Conservation (phyloP, 257 asterid genomes). For the Scutellaria baicalensis region DNA sequence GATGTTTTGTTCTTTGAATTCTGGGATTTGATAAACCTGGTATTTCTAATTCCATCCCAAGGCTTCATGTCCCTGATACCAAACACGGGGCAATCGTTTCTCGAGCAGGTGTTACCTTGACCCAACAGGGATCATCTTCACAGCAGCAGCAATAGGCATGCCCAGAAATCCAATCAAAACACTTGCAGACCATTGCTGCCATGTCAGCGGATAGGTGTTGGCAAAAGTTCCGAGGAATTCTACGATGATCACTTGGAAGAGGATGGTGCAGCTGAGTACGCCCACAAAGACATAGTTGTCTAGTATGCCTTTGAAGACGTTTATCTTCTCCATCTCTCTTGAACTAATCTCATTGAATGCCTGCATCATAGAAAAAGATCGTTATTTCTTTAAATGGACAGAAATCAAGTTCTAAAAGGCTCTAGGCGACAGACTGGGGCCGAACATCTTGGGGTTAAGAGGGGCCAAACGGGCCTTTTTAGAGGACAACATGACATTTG, state of each 20-base stretch:
- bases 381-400: neutral
- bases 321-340: conserved; percentile 88
- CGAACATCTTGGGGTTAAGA: no score
- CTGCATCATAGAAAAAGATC: conserved; percentile 30
- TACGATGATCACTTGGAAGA: conserved; percentile 73
- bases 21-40: neutral
- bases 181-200: conserved; percentile 68
- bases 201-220: conserved; percentile 69
- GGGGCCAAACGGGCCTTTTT: no score
- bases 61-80: conserved; percentile 1
- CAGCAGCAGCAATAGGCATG: conserved; percentile 91
- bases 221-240: conserved; percentile 84
- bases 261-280: conserved; percentile 64
- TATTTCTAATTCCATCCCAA: neutral
- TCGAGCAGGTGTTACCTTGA: conserved; percentile 24
- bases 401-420: neutral
- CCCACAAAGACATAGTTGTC: conserved; percentile 67
- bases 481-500: no score
- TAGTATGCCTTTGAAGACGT: conserved; percentile 76
- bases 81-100: neutral
- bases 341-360: conserved; percentile 93
- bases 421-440: neutral
- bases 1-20: neutral
- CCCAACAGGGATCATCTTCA: conserved; percentile 87
- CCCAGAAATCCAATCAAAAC: conserved; percentile 73